Evolutionary conservation across 192 early-diverging fungal genomes (phyloP).

Genomic region (Cladochytrium replicatum): DNA sequence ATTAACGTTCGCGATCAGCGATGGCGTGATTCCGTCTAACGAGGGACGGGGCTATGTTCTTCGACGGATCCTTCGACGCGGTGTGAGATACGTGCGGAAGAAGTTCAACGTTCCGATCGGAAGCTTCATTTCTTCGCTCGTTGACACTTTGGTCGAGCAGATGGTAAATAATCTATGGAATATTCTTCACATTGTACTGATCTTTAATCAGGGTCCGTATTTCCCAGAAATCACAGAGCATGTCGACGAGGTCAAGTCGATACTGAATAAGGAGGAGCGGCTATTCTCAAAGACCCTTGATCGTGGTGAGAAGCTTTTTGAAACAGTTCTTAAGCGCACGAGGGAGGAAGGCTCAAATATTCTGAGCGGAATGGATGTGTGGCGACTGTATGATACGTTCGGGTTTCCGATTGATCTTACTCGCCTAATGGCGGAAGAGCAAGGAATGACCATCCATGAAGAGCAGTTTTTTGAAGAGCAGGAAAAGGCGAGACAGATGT

Average conservation of each 20-base stretch:
- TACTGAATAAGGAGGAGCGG: constrained; percentile 91
- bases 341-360: constrained; percentile 47
- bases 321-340: constrained; percentile 55
- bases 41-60: constrained; percentile 98
- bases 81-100: constrained; percentile 86
- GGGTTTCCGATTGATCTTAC: constrained; percentile 98
- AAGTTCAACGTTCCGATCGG: constrained; percentile 86
- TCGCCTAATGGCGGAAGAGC: constrained; percentile 94
- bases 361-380: constrained; percentile 81
- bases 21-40: constrained; percentile 95
- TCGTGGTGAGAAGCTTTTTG: constrained; percentile 91
- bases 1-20: constrained; percentile 89
- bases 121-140: constrained; percentile 84
- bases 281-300: constrained; percentile 94
- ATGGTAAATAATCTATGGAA: constrained; percentile 54
- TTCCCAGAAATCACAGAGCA: constrained; percentile 82
- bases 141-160: constrained; percentile 79
- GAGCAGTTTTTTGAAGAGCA: constrained; percentile 68
- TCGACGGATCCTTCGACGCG: constrained; percentile 89
- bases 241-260: constrained; percentile 80
- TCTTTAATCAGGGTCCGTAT: constrained; percentile 60
- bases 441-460: constrained; percentile 75
- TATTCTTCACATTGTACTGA: too few species aligned
- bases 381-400: constrained; percentile 97
- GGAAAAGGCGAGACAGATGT: constrained; percentile 64